These are phyloP conservation scores for Falciphora oryzae DNA, from an alignment of 2,329 filamentous ascomycete genomes.

Conservation along the genomic window DNA sequence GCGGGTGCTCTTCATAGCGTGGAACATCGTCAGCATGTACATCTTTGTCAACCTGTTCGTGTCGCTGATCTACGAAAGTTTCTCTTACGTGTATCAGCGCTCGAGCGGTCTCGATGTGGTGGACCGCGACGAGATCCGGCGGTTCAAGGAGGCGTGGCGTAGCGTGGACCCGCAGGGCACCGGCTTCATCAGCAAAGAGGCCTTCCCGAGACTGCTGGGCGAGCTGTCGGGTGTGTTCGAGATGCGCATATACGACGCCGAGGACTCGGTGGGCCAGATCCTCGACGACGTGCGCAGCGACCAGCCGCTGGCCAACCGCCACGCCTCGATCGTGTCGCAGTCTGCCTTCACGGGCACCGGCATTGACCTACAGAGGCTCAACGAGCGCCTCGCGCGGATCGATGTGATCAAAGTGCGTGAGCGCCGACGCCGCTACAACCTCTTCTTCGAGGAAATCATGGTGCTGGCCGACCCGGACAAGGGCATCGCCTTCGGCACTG, in stretches of 20 bases:
- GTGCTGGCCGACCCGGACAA: constrained; percentile 85
- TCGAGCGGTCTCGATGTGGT: constrained; percentile 89
- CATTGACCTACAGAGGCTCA: constrained; percentile 71
- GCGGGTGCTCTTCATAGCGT: constrained; percentile 81
- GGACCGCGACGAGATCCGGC: constrained; percentile 86
- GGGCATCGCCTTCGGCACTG: constrained; percentile 85
- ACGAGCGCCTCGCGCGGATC: constrained; percentile 64
- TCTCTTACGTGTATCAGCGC: constrained; percentile 97
- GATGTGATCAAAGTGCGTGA: constrained; percentile 70
- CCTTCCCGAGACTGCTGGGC: constrained; percentile 80
- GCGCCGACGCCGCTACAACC: constrained; percentile 74
- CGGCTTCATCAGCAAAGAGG: constrained; percentile 84
- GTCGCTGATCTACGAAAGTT: constrained; percentile 97
- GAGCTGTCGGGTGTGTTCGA: constrained; percentile 94
- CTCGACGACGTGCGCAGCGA: constrained; percentile 74
- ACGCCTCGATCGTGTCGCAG: constrained; percentile 47
- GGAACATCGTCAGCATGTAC: constrained; percentile 99
- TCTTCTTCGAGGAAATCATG: constrained; percentile 96
- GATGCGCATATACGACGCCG: constrained; percentile 91
- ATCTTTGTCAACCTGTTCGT: constrained; percentile 98
- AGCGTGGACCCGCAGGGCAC: constrained; percentile 88
- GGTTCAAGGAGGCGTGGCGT: constrained; percentile 98
- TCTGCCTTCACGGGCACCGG: constrained; percentile 50
- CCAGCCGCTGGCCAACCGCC: constrained; percentile 32
- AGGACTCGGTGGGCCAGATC: constrained; percentile 80